Evolutionary conservation across 1,284 basidiomycete species (phyloP), one percentile per base, ranked within the genome.

Genomic region (Heterobasidion parviporum): DNA sequence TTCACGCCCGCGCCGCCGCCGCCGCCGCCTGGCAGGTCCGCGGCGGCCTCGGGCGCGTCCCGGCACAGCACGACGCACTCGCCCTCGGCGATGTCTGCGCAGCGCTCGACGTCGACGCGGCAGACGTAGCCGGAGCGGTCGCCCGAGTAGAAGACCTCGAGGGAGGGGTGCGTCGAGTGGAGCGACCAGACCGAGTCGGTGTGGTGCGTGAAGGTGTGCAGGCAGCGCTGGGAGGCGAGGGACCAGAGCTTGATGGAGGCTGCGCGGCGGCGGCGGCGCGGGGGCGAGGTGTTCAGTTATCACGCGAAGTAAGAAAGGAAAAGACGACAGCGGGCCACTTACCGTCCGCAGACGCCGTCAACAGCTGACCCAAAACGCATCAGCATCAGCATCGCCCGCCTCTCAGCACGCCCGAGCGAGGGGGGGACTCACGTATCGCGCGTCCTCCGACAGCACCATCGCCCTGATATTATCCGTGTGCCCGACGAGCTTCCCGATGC

Each of bases 181-280:
- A 99, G 77, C 0, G 93, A 88, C 96, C 97, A 98, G 36, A 99
- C 94, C 15, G 93, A 94, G 57, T 94, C 93, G 14, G 89, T 85
- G 68, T 99, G 97, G 67, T 98, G 90, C 1, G 90, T 91, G 72
- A 98, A 99, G 1, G 96, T 99, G 65, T 99, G 94, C 12, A 99
- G 72, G 67, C 94, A 97, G 10, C 91, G 80, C 68, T 98, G 95
- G 9, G 90, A 87, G 0, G 78, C 67, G 10, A 98, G 74, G 0
- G 94, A 98, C 96, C 96, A 98, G 9, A 99, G 80, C 64, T 94
- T 94, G 65, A 91, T 80, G 2, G 91, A 90, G 6, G 87, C 85
- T 83, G 67, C 59, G 10, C 20, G 20, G 20, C 20, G 20, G 20
- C 20, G 20, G 26, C 26, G 26, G 26, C 26, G 26, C 2, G 26